Evolutionary conservation across 1,284 basidiomycete genomes (phyloP).

Genomic region (Phellopilus nigrolimitatus): DNA sequence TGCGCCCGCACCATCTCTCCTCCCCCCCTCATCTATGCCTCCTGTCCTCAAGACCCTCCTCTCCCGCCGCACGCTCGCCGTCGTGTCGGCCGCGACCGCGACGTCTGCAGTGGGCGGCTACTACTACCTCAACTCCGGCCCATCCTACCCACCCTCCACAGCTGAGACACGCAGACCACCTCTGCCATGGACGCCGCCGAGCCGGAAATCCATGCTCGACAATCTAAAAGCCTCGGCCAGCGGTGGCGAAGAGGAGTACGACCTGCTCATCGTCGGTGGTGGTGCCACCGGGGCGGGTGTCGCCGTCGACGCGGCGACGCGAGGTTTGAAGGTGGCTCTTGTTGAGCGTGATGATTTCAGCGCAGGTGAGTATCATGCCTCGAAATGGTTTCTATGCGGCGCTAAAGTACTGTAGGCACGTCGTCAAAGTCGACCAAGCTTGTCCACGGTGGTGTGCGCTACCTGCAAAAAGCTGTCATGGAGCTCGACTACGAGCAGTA

Average conservation of each 20-base stretch:
- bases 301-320: conserved; percentile 88
- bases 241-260: conserved; percentile 50
- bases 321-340: conserved; percentile 89
- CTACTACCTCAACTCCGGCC: conserved; percentile 67
- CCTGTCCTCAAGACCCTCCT: conserved; percentile 32
- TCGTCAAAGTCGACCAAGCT: conserved; percentile 98
- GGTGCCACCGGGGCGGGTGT: conserved; percentile 95
- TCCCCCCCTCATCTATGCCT: not conserved
- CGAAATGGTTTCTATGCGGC: not conserved
- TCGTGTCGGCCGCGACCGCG: conserved; percentile 46
- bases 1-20: not conserved
- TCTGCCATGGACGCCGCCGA: conserved; percentile 72
- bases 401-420: conserved; percentile 52
- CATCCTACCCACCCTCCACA: conserved; percentile 57
- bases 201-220: conserved; percentile 58
- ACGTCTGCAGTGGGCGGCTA: conserved; percentile 55
- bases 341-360: conserved; percentile 94
- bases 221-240: conserved; percentile 45
- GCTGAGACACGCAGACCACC: conserved; percentile 60
- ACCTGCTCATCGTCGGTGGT: conserved; percentile 83
- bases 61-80: conserved; percentile 48
- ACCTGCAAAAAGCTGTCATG: conserved; percentile 94
- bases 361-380: conserved; percentile 57
- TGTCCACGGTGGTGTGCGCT: conserved; percentile 96
- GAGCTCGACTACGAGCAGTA: conserved; percentile 97